Conservation (phyloP, 768 basidiomycete species). For the Podaxis carcinomalis region DNA sequence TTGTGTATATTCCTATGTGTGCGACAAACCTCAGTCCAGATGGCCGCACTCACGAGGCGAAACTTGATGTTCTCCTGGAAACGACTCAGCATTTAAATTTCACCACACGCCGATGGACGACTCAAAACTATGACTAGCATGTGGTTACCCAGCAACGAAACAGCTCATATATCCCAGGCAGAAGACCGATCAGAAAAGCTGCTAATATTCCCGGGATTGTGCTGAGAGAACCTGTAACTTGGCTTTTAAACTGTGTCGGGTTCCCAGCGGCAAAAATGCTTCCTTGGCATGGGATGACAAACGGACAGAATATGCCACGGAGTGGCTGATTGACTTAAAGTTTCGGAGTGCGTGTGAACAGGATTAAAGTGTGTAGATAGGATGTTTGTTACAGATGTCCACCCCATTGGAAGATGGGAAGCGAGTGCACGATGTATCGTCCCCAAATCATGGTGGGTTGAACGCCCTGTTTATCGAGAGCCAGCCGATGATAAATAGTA, state of each 20-base stretch:
- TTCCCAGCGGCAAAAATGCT: background rate
- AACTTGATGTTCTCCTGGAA: background rate
- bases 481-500: background rate
- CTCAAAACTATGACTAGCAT: background rate
- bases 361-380: background rate
- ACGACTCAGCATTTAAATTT: background rate
- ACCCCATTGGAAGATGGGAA: background rate
- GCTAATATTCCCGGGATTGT: background rate
- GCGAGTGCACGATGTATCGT: background rate
- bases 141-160: background rate
- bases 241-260: background rate
- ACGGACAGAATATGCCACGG: slow-evolving; percentile 10
- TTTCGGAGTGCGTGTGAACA: background rate
- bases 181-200: background rate
- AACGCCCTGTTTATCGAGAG: too few relatives aligned
- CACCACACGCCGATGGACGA: background rate
- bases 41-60: background rate
- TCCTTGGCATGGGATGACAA: background rate
- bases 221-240: background rate
- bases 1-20: background rate
- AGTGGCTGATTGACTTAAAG: background rate
- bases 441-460: background rate
- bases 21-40: background rate
- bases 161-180: background rate
- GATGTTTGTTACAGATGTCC: background rate